Conservation (phyloP, 495 filamentous ascomycete genomes). For the Neurospora sp. region DNA sequence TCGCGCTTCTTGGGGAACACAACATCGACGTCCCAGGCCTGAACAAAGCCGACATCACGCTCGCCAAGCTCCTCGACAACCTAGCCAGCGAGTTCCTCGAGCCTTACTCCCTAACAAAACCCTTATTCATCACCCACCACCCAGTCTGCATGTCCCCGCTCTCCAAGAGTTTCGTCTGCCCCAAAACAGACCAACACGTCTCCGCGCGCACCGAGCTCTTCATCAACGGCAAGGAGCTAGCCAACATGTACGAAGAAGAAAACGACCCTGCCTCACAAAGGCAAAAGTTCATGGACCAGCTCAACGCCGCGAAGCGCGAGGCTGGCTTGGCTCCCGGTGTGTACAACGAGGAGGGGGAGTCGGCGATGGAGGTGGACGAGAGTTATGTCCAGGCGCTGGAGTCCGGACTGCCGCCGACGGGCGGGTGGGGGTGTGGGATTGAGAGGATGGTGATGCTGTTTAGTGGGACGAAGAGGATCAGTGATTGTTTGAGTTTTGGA, state of each 20-base stretch:
- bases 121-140: slow-evolving; percentile 88
- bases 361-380: slow-evolving; percentile 54
- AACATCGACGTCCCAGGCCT: slow-evolving; percentile 35
- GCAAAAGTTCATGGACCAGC: slow-evolving; percentile 59
- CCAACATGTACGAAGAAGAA: slow-evolving; percentile 97
- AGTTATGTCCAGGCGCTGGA: slow-evolving; percentile 74
- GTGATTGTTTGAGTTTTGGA: slow-evolving; percentile 79
- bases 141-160: slow-evolving; percentile 87
- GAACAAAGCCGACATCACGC: slow-evolving; percentile 44
- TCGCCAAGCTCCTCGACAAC: slow-evolving; percentile 76
- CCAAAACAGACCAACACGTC: slow-evolving; percentile 49
- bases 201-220: slow-evolving; percentile 86
- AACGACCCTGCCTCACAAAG: slow-evolving; percentile 85
- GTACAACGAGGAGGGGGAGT: slow-evolving; percentile 1
- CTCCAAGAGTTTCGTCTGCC: slow-evolving; percentile 68
- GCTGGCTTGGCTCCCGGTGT: slow-evolving; percentile 2
- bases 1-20: slow-evolving; percentile 40
- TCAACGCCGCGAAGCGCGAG: slow-evolving; percentile 24
- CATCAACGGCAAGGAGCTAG: slow-evolving; percentile 65
- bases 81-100: slow-evolving; percentile 73
- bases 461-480: slow-evolving; percentile 61
- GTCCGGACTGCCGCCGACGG: slow-evolving; percentile 84
- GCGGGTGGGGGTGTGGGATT: slow-evolving; percentile 90
- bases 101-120: slow-evolving; percentile 46
- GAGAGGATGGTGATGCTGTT: slow-evolving; percentile 88